Percentiles rank a stretch among this genome's conserved stretches.
phyloP scores from a whole-genome alignment of 78 protist genomes.

The Dictyostelium firmibasis region DNA sequence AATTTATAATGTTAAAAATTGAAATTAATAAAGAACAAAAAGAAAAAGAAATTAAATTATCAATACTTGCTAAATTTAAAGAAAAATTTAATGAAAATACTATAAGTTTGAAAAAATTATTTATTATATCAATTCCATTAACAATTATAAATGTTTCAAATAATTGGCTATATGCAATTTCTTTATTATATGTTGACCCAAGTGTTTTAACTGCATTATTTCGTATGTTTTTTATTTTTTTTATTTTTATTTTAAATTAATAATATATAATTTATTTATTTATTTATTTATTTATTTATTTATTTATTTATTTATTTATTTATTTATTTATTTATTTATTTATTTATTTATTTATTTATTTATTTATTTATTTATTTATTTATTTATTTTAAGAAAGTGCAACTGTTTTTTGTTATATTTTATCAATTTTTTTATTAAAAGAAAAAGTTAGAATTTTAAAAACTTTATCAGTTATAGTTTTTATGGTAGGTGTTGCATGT shows the following conservation, averaged over 20 bases:
- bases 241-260: too few relatives aligned
- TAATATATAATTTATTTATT: background rate
- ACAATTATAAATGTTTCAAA: background rate
- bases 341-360: background rate
- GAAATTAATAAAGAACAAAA: background rate
- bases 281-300: background rate
- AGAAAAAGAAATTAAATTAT: background rate
- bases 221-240: background rate
- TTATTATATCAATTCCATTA: background rate
- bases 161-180: constrained; percentile 7
- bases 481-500: constrained; percentile 56
- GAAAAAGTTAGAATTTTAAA: constrained; percentile 34
- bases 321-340: background rate
- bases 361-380: background rate
- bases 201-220: constrained; percentile 30
- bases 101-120: background rate
- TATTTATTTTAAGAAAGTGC: constrained; percentile 5
- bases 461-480: background rate
- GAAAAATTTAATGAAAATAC: background rate
- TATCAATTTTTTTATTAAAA: constrained; percentile 40
- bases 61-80: background rate
- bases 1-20: background rate
- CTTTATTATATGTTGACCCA: constrained; percentile 24
- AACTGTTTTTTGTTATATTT: constrained; percentile 14
- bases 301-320: background rate